Evolutionary conservation across 495 filamentous ascomycete genomes (phyloP).

Genomic region (Aspergillus haitiensis): DNA sequence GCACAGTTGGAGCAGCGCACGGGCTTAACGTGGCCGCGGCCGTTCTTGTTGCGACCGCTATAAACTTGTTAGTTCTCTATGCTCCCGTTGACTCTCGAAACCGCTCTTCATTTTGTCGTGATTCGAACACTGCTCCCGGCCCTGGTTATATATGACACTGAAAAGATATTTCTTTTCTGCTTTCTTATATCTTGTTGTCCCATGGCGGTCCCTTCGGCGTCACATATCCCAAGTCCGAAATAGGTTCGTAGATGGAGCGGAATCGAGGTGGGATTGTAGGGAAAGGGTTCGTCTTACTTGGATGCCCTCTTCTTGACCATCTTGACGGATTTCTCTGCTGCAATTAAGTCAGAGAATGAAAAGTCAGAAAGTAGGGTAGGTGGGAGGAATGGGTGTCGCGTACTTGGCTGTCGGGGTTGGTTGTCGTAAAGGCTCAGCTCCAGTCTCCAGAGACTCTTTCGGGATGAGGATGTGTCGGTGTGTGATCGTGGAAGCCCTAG

Average conservation of each 20-base stretch:
- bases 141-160: slow-evolving; percentile 7
- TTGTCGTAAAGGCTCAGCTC: slow-evolving; percentile 43
- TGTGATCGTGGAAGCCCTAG: slow-evolving; percentile 46
- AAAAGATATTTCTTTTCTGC: background rate
- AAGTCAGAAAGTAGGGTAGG: slow-evolving; percentile 15
- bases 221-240: slow-evolving; percentile 32
- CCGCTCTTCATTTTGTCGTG: slow-evolving; percentile 4
- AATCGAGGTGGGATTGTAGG: slow-evolving; percentile 10
- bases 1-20: slow-evolving; percentile 99
- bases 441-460: slow-evolving; percentile 39
- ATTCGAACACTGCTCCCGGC: background rate
- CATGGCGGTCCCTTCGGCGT: slow-evolving; percentile 30
- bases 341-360: slow-evolving; percentile 32
- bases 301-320: slow-evolving; percentile 99
- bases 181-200: too few relatives aligned
- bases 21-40: slow-evolving; percentile 98
- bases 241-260: slow-evolving; percentile 13
- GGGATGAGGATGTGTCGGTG: slow-evolving; percentile 43
- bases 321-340: slow-evolving; percentile 63
- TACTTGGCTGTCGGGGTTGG: slow-evolving; percentile 52
- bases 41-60: slow-evolving; percentile 99
- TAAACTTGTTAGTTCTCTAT: slow-evolving; percentile 27
- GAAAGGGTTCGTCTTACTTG: slow-evolving; percentile 64
- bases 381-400: slow-evolving; percentile 34
- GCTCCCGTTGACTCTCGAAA: background rate